A percentile compares a stretch with the other conserved stretches of the same genome.
Evolutionary conservation across 352 stramenopile genomes (phyloP).

Genomic region (Pythium utonaiense): DNA sequence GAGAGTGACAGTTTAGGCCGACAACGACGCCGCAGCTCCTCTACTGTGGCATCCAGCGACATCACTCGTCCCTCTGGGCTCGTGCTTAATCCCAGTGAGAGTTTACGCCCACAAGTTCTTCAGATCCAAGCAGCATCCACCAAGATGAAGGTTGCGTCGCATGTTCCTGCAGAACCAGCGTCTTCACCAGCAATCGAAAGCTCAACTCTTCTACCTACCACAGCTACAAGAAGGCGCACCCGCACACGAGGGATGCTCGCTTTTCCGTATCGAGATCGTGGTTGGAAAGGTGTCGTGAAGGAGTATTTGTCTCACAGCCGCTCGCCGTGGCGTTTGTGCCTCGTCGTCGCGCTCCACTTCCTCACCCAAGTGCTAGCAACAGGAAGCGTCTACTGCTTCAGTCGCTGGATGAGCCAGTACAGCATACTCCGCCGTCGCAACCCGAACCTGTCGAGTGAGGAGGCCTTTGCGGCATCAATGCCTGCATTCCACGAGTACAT

Average conservation of each 20-base stretch:
- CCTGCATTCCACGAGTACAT: conserved; percentile 22
- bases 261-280: conserved; percentile 6
- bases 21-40: neutral
- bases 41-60: neutral
- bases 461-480: conserved; percentile 15
- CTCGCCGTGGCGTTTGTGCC: conserved; percentile 19
- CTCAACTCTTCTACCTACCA: conserved; percentile 7
- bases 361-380: conserved; percentile 32
- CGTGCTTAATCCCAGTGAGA: conserved; percentile 18
- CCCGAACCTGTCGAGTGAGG: conserved; percentile 6
- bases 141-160: neutral
- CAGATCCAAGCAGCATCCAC: conserved; percentile 18
- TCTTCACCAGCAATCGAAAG: neutral
- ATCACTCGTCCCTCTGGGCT: conserved; percentile 9
- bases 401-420: conserved; percentile 32
- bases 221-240: neutral
- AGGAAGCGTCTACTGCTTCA: conserved; percentile 36
- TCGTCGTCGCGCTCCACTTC: conserved; percentile 31
- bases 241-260: neutral
- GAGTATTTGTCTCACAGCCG: conserved; percentile 37
- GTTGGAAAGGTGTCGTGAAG: conserved; percentile 22
- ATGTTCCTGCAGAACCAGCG: neutral
- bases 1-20: conserved; percentile 10
- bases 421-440: conserved; percentile 5
- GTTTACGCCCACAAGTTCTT: conserved; percentile 22